Conservation (phyloP, 1,139 yeast species). For the Yamadazyma pseudoaaseri region DNA sequence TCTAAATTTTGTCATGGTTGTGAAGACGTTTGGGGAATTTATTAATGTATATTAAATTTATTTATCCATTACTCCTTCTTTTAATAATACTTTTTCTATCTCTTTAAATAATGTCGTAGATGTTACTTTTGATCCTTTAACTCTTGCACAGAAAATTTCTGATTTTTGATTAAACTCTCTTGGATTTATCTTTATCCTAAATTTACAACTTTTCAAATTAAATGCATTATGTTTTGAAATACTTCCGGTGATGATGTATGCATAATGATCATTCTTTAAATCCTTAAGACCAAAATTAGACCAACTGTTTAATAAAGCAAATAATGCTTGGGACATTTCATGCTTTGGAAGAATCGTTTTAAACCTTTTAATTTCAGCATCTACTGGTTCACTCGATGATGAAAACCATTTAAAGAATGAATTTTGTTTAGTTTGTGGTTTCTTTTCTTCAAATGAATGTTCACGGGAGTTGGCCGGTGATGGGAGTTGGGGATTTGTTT, state of each 20-base stretch:
- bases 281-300: slow-evolving; percentile 66
- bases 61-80: slow-evolving; percentile 45
- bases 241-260: slow-evolving; percentile 53
- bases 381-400: slow-evolving; percentile 15
- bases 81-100: slow-evolving; percentile 45
- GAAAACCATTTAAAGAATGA: slow-evolving; percentile 49
- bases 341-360: slow-evolving; percentile 47
- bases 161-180: slow-evolving; percentile 43
- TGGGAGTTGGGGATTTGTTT: slow-evolving; percentile 29
- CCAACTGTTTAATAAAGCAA: slow-evolving; percentile 66
- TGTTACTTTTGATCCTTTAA: slow-evolving; percentile 44
- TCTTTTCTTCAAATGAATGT: slow-evolving; percentile 32
- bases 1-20: slow-evolving; percentile 98
- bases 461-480: slow-evolving; percentile 39
- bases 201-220: slow-evolving; percentile 63
- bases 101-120: slow-evolving; percentile 45
- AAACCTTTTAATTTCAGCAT: slow-evolving; percentile 35
- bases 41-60: slow-evolving; percentile 15
- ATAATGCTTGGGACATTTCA: slow-evolving; percentile 65
- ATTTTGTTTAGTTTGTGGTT: slow-evolving; percentile 22
- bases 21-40: slow-evolving; percentile 95
- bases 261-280: slow-evolving; percentile 45
- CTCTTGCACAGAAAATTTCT: slow-evolving; percentile 45
- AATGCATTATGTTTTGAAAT: slow-evolving; percentile 61
- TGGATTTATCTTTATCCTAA: slow-evolving; percentile 51